Conservation (phyloP, 1,139 yeast species). For the Tardiomyces digboiensis region DNA sequence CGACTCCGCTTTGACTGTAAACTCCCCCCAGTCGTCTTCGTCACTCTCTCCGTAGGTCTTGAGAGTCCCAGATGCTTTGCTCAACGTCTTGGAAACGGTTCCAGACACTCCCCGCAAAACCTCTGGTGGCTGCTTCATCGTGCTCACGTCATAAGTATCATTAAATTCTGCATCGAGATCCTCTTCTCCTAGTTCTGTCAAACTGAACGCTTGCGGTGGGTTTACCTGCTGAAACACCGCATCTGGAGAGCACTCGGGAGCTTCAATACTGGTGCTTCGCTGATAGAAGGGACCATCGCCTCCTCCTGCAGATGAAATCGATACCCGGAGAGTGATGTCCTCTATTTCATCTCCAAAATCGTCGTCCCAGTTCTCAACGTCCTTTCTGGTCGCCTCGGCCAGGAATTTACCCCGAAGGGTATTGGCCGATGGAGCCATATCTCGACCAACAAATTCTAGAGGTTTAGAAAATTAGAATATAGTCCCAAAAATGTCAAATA, state of each 20-base stretch:
- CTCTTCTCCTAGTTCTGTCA: background rate
- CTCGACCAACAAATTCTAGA: too few species aligned
- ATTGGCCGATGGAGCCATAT: background rate
- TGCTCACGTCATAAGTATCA: background rate
- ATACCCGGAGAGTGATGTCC: background rate
- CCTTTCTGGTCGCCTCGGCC: background rate
- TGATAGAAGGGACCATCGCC: background rate
- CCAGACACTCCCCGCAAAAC: background rate
- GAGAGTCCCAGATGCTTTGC: background rate
- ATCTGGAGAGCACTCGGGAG: background rate
- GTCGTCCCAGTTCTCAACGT: slow-evolving; percentile 1
- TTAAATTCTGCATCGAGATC: background rate
- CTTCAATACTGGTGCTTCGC: background rate
- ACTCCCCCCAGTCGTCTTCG: background rate
- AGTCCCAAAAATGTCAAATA: too few species aligned
- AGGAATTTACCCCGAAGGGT: background rate
- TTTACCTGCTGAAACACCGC: background rate
- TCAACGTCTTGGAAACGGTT: background rate
- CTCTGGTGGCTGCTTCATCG: background rate
- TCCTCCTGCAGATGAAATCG: background rate
- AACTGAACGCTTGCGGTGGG: background rate
- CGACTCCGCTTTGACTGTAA: background rate
- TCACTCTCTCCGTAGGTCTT: background rate
- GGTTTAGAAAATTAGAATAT: too few species aligned
- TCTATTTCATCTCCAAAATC: background rate